Conservation (phyloP, 257 asterid species). For the Coffea canephora region DNA sequence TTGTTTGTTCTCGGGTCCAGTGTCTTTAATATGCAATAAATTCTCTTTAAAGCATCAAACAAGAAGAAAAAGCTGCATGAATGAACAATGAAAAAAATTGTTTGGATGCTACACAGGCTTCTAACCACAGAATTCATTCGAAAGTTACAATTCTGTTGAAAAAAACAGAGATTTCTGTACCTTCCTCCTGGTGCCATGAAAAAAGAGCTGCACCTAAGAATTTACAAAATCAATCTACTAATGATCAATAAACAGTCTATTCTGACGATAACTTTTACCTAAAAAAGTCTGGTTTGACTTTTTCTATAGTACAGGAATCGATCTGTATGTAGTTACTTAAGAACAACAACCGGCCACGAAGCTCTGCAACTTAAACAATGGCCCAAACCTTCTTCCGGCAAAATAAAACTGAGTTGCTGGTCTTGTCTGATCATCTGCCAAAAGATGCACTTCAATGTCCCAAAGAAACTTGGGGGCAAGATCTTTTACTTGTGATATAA, state of each 20-base stretch:
- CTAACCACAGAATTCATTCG: background rate
- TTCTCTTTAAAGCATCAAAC: background rate
- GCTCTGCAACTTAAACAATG: constrained; percentile 32
- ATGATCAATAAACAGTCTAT: constrained; percentile 1
- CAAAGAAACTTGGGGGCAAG: constrained; percentile 79
- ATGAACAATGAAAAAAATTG: background rate
- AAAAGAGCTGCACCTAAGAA: background rate
- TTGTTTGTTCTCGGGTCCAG: too few species aligned
- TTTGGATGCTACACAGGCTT: background rate
- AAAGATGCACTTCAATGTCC: constrained; percentile 60
- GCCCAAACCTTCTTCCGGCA: constrained; percentile 92
- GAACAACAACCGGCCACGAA: background rate
- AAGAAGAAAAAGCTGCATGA: background rate
- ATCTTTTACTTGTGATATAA: constrained; percentile 46
- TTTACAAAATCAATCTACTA: constrained; percentile 5
- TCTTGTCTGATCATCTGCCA: constrained; percentile 60
- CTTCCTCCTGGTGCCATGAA: background rate
- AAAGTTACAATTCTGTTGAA: background rate
- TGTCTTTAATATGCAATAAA: too few species aligned
- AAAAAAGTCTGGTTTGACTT: background rate
- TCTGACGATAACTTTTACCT: background rate
- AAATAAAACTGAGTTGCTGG: constrained; percentile 56
- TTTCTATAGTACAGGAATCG: background rate
- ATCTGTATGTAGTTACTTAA: constrained; percentile 4
- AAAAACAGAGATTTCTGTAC: background rate